Evolutionary conservation across 2,329 filamentous ascomycete genomes (phyloP).

Genomic region (Fusarium verrucosum): DNA sequence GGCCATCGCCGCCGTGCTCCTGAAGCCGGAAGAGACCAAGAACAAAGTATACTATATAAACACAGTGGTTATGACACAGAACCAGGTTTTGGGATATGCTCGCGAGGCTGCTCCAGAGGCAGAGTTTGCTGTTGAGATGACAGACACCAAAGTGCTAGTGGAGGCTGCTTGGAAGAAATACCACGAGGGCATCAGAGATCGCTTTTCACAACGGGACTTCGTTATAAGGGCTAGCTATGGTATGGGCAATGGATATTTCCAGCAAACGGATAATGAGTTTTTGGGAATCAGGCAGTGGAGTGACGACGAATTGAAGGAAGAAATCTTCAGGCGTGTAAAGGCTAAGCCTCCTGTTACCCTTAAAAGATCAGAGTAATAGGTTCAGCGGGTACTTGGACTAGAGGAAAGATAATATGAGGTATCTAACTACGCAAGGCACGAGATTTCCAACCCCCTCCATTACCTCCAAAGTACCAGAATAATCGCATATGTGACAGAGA

Average conservation of each 20-base stretch:
- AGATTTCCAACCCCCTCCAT: too few relatives aligned
- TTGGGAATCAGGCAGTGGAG: neutral
- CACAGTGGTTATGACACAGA: slow-evolving; percentile 10
- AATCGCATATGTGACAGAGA: too few relatives aligned
- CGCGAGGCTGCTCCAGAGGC: neutral
- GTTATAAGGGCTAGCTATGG: neutral
- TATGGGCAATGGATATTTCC: neutral
- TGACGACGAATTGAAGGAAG: neutral
- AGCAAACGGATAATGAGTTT: neutral
- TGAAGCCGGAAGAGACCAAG: neutral
- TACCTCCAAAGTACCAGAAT: neutral
- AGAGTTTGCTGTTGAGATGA: neutral
- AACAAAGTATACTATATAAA: slow-evolving; percentile 4
- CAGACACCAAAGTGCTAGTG: neutral
- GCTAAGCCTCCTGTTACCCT: neutral
- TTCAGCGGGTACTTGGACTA: neutral
- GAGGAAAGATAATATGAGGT: too few relatives aligned
- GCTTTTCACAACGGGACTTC: neutral
- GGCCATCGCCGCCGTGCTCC: neutral
- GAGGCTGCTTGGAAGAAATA: slow-evolving; percentile 15
- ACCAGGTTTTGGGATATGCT: neutral
- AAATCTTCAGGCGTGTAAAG: neutral
- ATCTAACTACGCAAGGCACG: too few relatives aligned
- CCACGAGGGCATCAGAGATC: neutral
- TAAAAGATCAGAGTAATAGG: neutral